A percentile compares a stretch with the other conserved stretches of the same genome.
These are phyloP conservation scores for Russula olivacea DNA, from an alignment of 768 basidiomycete genomes.

Conservation along the genomic window DNA sequence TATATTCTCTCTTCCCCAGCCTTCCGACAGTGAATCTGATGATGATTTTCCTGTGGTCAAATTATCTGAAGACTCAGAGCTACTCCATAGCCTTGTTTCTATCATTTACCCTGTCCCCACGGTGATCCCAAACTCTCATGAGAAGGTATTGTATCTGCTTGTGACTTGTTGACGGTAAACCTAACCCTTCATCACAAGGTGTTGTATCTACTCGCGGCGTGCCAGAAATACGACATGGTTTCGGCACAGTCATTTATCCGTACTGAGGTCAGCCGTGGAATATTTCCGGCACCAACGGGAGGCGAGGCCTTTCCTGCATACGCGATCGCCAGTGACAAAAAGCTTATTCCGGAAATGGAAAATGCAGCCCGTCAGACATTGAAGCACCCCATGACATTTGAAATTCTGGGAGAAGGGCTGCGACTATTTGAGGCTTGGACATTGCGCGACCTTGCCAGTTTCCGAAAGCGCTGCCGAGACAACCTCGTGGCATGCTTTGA, in stretches of 20 bases:
- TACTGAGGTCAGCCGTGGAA: neutral
- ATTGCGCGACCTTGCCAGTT: neutral
- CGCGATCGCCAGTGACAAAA: neutral
- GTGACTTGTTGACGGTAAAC: neutral
- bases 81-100: neutral
- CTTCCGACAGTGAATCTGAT: neutral
- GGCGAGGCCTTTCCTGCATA: neutral
- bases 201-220: slow-evolving; percentile 17
- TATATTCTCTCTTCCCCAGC: neutral
- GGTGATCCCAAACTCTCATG: slow-evolving; percentile 2
- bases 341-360: neutral
- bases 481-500: neutral
- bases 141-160: neutral
- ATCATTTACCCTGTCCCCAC: slow-evolving; percentile 3
- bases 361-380: neutral
- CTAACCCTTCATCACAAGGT: neutral
- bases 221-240: slow-evolving; percentile 28
- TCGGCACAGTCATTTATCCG: neutral
- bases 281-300: neutral
- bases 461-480: neutral
- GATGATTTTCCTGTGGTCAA: slow-evolving; percentile 3
- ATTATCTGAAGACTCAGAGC: neutral
- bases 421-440: neutral
- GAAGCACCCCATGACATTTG: neutral
- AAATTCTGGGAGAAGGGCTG: neutral